phyloP scores from a whole-genome alignment of 768 basidiomycete species.

The Russula dissimulans region DNA sequence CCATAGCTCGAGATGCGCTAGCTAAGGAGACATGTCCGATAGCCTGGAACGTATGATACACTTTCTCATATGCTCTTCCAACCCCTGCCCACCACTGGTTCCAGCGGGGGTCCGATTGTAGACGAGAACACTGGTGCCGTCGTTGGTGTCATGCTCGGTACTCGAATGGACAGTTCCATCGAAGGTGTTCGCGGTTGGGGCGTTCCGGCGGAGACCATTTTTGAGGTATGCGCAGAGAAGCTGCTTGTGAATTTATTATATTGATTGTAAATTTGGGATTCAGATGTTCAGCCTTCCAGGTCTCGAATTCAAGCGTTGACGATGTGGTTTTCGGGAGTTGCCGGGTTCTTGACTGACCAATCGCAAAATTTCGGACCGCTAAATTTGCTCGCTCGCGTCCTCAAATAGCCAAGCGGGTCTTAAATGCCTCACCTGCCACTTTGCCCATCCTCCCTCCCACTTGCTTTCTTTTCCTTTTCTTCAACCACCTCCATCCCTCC shows the following conservation, averaged over 20 bases:
- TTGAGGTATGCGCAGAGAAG: conserved; percentile 37
- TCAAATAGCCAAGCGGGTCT: not conserved
- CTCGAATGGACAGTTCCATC: conserved; percentile 45
- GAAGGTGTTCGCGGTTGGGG: conserved; percentile 54
- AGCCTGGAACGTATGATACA: conserved; percentile 64
- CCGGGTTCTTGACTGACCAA: conserved; percentile 11
- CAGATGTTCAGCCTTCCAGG: conserved; percentile 53
- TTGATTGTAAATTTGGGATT: not conserved
- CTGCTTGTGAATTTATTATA: not conserved
- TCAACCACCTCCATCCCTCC: too few relatives aligned
- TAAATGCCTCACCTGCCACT: not conserved
- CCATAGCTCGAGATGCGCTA: not conserved
- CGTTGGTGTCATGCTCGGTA: conserved; percentile 54
- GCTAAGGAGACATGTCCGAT: not conserved
- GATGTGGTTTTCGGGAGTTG: not conserved
- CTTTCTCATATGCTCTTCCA: conserved; percentile 48
- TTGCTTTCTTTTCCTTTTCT: not conserved
- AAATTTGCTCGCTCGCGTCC: conserved; percentile 11
- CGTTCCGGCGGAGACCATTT: conserved; percentile 52
- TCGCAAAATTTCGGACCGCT: conserved; percentile 20
- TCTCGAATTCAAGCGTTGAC: conserved; percentile 20
- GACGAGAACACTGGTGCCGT: conserved; percentile 53
- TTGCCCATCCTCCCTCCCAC: not conserved
- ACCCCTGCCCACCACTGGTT: conserved; percentile 50
- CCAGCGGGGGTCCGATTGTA: conserved; percentile 62